Percentiles rank a stretch among this genome's conserved stretches.
These are phyloP conservation scores for Agrocybe praecox DNA, from an alignment of 768 basidiomycete species.

Conservation along the genomic window DNA sequence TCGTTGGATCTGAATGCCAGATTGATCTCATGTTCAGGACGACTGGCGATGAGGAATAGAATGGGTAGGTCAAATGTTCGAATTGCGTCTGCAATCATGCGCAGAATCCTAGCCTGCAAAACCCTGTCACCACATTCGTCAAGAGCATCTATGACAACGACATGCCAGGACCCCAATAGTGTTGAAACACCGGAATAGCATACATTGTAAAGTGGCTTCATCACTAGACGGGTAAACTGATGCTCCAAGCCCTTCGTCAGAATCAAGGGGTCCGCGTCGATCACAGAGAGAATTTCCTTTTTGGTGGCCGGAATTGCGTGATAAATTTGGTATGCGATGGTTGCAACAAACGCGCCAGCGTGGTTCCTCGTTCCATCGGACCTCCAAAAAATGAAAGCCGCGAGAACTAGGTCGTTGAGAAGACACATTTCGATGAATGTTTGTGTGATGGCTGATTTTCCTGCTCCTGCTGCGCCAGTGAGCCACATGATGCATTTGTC, in stretches of 20 bases:
- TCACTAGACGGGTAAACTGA: neutral
- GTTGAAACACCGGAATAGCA: neutral
- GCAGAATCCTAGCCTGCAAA: neutral
- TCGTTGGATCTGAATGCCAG: conserved; percentile 2
- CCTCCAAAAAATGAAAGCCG: neutral
- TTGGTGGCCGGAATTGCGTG: neutral
- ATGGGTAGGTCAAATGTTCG: neutral
- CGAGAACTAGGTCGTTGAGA: neutral
- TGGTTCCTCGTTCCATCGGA: neutral
- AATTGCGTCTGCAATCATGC: neutral
- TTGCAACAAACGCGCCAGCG: neutral
- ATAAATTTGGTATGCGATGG: neutral
- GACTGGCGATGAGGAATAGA: neutral
- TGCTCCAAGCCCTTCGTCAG: neutral
- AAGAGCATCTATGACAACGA: neutral
- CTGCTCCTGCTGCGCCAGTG: neutral
- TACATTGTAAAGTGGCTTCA: neutral
- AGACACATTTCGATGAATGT: conserved; percentile 42
- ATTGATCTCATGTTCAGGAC: conserved; percentile 8
- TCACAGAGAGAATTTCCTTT: neutral
- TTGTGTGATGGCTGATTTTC: neutral
- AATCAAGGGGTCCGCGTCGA: neutral
- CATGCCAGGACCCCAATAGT: neutral
- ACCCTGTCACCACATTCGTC: neutral
- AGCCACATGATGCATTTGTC: neutral